These are phyloP conservation scores for Saksenaea vasiformis DNA, from an alignment of 371 early-diverging fungal genomes.

Conservation along the genomic window DNA sequence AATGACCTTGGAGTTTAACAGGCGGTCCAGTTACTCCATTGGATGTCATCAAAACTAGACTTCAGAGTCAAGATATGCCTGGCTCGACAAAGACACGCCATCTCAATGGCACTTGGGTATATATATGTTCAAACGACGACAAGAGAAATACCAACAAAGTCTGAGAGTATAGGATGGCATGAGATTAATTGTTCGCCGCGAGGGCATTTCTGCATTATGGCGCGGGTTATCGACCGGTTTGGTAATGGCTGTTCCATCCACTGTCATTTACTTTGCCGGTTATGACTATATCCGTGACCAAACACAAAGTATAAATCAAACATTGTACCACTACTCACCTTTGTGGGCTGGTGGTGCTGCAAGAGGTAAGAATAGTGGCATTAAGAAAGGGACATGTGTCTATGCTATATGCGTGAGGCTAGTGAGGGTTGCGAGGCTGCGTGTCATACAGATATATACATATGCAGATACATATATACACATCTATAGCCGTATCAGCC, in stretches of 20 bases:
- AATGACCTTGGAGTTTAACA: not conserved
- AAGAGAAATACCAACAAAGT: not conserved
- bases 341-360: constrained; percentile 85
- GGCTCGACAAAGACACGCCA: constrained; percentile 15
- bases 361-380: constrained; percentile 59
- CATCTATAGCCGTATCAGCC: constrained; percentile 66
- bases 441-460: not conserved
- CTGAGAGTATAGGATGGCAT: constrained; percentile 67
- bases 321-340: constrained; percentile 55
- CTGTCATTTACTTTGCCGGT: constrained; percentile 93
- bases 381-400: not conserved
- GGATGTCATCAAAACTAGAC: constrained; percentile 91
- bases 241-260: constrained; percentile 90
- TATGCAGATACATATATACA: not conserved
- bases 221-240: constrained; percentile 88
- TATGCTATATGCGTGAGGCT: not conserved
- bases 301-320: constrained; percentile 21
- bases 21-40: constrained; percentile 66
- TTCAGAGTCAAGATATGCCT: constrained; percentile 71
- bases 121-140: not conserved
- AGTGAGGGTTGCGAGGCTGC: not conserved
- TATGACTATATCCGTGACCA: constrained; percentile 85
- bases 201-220: constrained; percentile 86
- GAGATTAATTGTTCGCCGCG: constrained; percentile 75
- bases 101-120: constrained; percentile 38